phyloP scores from a whole-genome alignment of 2,329 filamentous ascomycete genomes.

The Ophiocordyceps camponoti-rufipedis region DNA sequence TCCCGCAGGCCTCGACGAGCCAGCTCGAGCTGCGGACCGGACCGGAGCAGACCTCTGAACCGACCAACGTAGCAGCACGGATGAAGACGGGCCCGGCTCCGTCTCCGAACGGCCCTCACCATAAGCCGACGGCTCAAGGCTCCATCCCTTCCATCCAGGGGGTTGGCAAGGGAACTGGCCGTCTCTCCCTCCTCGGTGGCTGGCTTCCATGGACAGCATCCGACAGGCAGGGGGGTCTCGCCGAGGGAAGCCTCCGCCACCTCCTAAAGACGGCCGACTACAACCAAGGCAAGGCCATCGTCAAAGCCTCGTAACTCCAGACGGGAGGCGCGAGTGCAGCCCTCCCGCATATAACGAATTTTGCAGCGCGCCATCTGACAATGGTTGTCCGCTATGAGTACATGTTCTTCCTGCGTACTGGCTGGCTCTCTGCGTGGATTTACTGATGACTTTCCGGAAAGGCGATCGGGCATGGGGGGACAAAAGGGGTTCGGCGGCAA shows the following conservation, averaged over 20 bases:
- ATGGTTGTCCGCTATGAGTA: too few species aligned
- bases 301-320: conserved; percentile 3
- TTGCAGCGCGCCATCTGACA: too few species aligned
- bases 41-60: conserved; percentile 9
- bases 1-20: conserved; percentile 35
- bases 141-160: background rate
- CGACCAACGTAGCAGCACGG: conserved; percentile 3
- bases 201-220: conserved; percentile 6
- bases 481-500: too few species aligned
- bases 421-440: too few species aligned
- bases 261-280: conserved; percentile 22
- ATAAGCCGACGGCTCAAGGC: background rate
- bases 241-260: conserved; percentile 36
- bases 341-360: too few species aligned
- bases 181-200: conserved; percentile 3
- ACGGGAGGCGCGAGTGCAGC: too few species aligned
- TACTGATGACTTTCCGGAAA: too few species aligned
- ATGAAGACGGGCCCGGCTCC: conserved; percentile 1
- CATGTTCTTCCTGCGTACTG: too few species aligned
- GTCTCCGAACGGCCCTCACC: conserved; percentile 5
- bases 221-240: conserved; percentile 21
- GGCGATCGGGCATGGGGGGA: too few species aligned
- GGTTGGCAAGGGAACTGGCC: conserved; percentile 3
- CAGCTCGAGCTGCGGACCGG: conserved; percentile 27
- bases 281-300: conserved; percentile 17